Conservation (phyloP, 257 asterid species). For the Datura wrightii region DNA sequence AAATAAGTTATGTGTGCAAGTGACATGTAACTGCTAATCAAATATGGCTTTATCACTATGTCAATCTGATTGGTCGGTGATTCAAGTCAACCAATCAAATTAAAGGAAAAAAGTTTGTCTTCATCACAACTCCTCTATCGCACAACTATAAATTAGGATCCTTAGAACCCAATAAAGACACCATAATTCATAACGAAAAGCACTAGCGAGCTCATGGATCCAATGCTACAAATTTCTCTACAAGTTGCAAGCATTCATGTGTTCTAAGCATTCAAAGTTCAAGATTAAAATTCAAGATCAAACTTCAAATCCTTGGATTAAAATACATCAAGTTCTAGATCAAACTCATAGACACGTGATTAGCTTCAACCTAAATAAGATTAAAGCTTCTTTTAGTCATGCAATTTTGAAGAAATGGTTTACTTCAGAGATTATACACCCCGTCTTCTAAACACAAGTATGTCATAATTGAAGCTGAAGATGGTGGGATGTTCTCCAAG, state of each 20-base stretch:
- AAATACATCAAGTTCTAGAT: not conserved
- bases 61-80: not conserved
- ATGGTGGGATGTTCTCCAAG: not conserved
- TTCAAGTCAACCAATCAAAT: not conserved
- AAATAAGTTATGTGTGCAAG: too few species aligned
- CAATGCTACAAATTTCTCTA: not conserved
- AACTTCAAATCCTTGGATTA: not conserved
- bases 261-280: not conserved
- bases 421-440: not conserved
- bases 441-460: not conserved
- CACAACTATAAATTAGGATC: not conserved
- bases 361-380: not conserved
- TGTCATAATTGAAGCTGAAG: not conserved
- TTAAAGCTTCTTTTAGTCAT: not conserved
- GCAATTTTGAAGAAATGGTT: not conserved
- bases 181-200: not conserved
- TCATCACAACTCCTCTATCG: not conserved
- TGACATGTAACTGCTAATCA: not conserved
- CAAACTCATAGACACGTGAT: not conserved
- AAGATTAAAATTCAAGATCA: not conserved
- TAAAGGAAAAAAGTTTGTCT: not conserved
- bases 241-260: conserved; percentile 8
- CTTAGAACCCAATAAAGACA: not conserved
- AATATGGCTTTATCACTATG: not conserved
- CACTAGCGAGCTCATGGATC: not conserved